Percentiles rank a stretch among this genome's conserved stretches.
Conservation (phyloP, 768 basidiomycete genomes). For the Boletus edulis region DNA sequence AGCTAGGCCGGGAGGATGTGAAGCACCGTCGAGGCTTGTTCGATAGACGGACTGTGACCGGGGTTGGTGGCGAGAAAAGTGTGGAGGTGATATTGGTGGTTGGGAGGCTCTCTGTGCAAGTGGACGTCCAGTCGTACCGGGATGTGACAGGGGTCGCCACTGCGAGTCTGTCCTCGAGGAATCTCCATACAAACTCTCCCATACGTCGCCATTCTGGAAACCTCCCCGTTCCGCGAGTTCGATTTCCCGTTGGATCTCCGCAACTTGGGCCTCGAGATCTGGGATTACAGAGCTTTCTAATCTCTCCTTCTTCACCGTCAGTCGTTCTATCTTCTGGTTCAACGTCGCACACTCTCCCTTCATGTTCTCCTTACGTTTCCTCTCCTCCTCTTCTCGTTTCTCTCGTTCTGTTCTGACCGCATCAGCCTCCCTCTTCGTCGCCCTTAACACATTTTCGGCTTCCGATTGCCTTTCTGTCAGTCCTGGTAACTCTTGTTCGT, state of each 20-base stretch:
- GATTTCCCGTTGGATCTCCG: conserved; percentile 58
- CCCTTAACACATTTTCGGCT: conserved; percentile 39
- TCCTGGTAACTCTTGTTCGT: conserved; percentile 40
- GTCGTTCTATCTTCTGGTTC: conserved; percentile 63
- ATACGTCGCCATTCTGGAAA: conserved; percentile 15
- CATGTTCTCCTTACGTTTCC: conserved; percentile 53
- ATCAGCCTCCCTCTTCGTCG: conserved; percentile 45
- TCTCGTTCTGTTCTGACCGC: conserved; percentile 44
- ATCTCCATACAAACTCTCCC: conserved; percentile 15
- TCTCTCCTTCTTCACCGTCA: conserved; percentile 63
- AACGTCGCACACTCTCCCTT: conserved; percentile 56
- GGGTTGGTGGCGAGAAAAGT: conserved; percentile 27
- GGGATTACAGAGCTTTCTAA: conserved; percentile 55
- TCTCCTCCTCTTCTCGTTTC: conserved; percentile 47
- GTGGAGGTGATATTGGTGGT: conserved; percentile 26
- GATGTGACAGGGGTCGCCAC: conserved; percentile 25
- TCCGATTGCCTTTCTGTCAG: conserved; percentile 42
- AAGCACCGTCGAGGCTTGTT: conserved; percentile 10
- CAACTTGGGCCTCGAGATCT: conserved; percentile 68
- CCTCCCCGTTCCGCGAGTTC: conserved; percentile 36
- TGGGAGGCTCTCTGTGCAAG: conserved; percentile 12
- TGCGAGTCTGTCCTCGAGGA: conserved; percentile 19
- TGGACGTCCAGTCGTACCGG: conserved; percentile 29
- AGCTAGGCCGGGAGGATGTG: conserved; percentile 15
- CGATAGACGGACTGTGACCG: conserved; percentile 26